Conservation (phyloP, 148 eudicot genomes). For the Nepenthes mirabilis region DNA sequence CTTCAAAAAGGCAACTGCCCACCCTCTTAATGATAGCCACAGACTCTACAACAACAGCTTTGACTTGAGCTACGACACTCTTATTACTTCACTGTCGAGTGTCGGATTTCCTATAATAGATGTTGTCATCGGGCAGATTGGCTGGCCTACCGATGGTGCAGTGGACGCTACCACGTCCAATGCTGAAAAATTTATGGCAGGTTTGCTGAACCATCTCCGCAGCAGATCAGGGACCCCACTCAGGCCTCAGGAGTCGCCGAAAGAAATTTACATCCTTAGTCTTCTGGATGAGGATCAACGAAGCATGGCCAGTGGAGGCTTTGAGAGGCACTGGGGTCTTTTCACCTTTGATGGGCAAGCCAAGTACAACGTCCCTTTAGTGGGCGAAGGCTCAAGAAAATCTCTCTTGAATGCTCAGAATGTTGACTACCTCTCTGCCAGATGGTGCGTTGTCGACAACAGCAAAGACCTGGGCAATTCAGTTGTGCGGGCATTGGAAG, state of each 20-base stretch:
- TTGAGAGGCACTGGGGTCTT: slow-evolving; percentile 81
- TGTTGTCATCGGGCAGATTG: slow-evolving; percentile 50
- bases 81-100: slow-evolving; percentile 44
- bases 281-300: slow-evolving; percentile 75
- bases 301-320: slow-evolving; percentile 39
- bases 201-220: slow-evolving; percentile 37
- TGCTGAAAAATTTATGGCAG: slow-evolving; percentile 51
- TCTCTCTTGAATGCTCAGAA: slow-evolving; percentile 49
- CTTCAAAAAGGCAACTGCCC: slow-evolving; percentile 41
- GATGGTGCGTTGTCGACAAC: slow-evolving; percentile 83
- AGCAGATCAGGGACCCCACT: slow-evolving; percentile 53
- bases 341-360: slow-evolving; percentile 96
- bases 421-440: slow-evolving; percentile 58
- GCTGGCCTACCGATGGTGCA: slow-evolving; percentile 94
- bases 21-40: slow-evolving; percentile 40
- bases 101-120: slow-evolving; percentile 51
- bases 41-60: slow-evolving; percentile 52
- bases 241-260: slow-evolving; percentile 42
- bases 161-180: slow-evolving; percentile 49
- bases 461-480: slow-evolving; percentile 56
- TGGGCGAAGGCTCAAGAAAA: slow-evolving; percentile 32
- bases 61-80: slow-evolving; percentile 56
- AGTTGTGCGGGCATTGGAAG: slow-evolving; percentile 35
- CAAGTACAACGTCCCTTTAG: slow-evolving; percentile 49
- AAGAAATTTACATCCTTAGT: slow-evolving; percentile 51